Evolutionary conservation across 257 asterid genomes (phyloP), one percentile per base, ranked within the genome.

Genomic region (Salvia hispanica): DNA sequence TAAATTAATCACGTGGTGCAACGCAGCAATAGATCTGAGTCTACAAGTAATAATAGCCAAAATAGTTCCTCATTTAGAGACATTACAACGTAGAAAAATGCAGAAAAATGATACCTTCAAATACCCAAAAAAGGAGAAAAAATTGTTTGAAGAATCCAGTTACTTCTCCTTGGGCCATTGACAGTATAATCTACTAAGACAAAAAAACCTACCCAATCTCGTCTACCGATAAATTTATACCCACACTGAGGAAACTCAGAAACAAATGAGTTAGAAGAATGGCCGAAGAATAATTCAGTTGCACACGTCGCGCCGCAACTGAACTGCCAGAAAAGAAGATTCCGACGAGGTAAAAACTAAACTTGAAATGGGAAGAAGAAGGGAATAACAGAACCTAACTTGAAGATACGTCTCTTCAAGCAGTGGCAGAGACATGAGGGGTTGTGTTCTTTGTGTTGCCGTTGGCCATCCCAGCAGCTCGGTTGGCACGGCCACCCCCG

Each of bases 361-460:
- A 42, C 42, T 7, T 7, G 45, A 7, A 40, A 40, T 2, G 12
- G 4, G 36, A 58, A 8, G 34, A 0, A 25, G 42, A 6, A 18
- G 33, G 12, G 4, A 21, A 4, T 18, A 48, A 16, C 58, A 52
- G 31, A 13, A 54, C 72, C 79, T 72, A 64, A 77, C 54, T 11
- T 70, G 44, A 62, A 76, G 71, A 81, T 61, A 64, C 21, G 42
- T 39, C 34, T 66, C 67, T 55, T 89, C 91, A 92, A 64, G 95
- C 89, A n/a, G 87, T 73, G 16, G 95, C 90, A 58, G 95, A 72
- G 43, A 85, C 88, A 0, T 84, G 77, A n/a, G 91, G 91, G n/a
- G 90, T 60, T 62, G 72, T 56, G 44, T 72, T 77, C 71, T 80
- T 91, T 11, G 91, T 62, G 46, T 65, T 65, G 67, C 91, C 95